Evolutionary conservation across 768 basidiomycete genomes (phyloP), one percentile per base, ranked within the genome.

Genomic region (Leccinum longicurvipes): DNA sequence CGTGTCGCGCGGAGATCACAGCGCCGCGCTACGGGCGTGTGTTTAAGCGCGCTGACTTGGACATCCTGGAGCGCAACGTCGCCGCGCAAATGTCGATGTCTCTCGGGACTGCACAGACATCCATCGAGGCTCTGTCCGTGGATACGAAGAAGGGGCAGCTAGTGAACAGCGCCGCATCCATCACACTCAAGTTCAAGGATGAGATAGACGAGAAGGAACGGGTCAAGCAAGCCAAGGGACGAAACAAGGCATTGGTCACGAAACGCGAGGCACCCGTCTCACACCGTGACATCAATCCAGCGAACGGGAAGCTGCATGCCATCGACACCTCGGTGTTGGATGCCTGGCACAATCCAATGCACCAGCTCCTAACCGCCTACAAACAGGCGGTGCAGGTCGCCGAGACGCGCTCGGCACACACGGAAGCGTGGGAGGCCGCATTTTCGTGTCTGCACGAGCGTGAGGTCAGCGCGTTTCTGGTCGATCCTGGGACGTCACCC

Each of bases 1-100:
- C 6, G 61, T 87, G 52, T n/a, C n/a, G n/a, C n/a, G n/a, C 71
- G 6, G 74, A 79, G 2, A 82, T 89, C 55, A 82, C 78, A 1
- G 73, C 80, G 3, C 78, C 76, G 4, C 79, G 86, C 4, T 88
- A 89, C 59, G 80, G 84, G 7, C 78, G 85, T 3, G 69, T 81
- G 32, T 77, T 76, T 63, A 89, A 88, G 64, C 77, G 82, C 8
- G 83, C 85, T 0, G 75, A 80, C 46, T 70, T 90, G 46, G 86
- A 87, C 58, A 81, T 88, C 7, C 61, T 87, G 53, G 87, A 88
- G 63, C 76, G 77, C 54, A 87, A 87, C 55, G 76, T 86, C 21
- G 80, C 81, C 0, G 74, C 73, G 32, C 71, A 71, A 19, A 82
- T 84, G 79, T 78, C 80, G 0, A 66, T 66, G 19, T 70, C 73